These are phyloP conservation scores for Fraxinus albicans DNA, from an alignment of 305 asterid genomes.

Conservation along the genomic window DNA sequence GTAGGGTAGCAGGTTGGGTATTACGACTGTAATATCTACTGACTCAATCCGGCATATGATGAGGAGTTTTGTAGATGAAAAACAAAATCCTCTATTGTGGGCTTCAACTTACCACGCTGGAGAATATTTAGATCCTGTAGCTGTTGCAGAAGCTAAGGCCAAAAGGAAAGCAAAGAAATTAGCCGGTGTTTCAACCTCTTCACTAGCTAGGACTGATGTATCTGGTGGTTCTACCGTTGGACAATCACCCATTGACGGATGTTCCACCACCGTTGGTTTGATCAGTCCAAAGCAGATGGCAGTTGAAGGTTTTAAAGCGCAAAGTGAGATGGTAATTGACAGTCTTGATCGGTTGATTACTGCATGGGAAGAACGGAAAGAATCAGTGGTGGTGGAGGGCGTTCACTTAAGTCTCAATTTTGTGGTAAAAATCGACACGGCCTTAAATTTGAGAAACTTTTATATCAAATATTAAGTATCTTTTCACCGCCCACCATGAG, in stretches of 20 bases:
- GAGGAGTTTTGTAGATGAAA: conserved; percentile 95
- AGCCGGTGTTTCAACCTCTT: conserved; percentile 48
- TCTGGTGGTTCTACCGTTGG: conserved; percentile 30
- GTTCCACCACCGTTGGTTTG: conserved; percentile 45
- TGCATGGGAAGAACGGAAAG: conserved; percentile 95
- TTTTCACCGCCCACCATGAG: not conserved
- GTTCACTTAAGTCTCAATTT: conserved; percentile 98
- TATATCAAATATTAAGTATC: not conserved
- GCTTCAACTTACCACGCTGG: conserved; percentile 99
- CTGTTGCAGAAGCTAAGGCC: conserved; percentile 88
- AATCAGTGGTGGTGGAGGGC: conserved; percentile 98
- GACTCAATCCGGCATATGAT: conserved; percentile 99
- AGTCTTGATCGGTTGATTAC: conserved; percentile 96
- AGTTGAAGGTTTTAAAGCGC: conserved; percentile 94
- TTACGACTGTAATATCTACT: conserved; percentile 90
- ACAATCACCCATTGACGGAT: conserved; percentile 43
- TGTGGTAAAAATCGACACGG: conserved; percentile 60
- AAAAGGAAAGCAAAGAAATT: conserved; percentile 80
- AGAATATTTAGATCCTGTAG: conserved; percentile 88
- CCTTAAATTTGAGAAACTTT: conserved; percentile 5
- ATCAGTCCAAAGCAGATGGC: conserved; percentile 93
- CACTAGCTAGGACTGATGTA: conserved; percentile 44
- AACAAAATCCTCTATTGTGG: conserved; percentile 94
- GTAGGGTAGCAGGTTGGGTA: conserved; percentile 97
- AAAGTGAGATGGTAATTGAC: conserved; percentile 98